phyloP scores from a whole-genome alignment of 345 rosid genomes.

The Eucalyptus microcorys region DNA sequence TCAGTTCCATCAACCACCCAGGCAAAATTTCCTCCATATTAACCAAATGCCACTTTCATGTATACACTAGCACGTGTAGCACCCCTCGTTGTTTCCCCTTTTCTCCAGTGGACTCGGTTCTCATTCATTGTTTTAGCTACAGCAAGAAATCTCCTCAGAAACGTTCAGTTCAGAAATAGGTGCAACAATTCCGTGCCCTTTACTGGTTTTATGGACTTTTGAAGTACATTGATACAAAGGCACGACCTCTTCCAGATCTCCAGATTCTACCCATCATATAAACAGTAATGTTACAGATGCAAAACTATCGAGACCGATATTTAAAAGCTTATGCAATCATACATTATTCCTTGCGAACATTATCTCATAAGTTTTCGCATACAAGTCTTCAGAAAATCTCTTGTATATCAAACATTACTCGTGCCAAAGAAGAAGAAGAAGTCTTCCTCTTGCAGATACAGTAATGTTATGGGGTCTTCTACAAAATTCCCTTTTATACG shows the following conservation, averaged over 20 bases:
- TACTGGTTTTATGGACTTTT: neutral
- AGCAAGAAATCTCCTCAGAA: neutral
- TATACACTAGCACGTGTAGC: neutral
- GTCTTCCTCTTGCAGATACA: neutral
- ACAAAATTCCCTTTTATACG: neutral
- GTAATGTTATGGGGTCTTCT: neutral
- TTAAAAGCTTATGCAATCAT: neutral
- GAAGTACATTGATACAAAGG: neutral
- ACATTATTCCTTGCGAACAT: neutral
- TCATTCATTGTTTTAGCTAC: neutral
- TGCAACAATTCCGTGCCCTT: neutral
- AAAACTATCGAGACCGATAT: neutral
- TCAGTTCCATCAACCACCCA: neutral
- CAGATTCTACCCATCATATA: neutral
- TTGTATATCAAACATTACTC: neutral
- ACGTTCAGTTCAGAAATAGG: neutral
- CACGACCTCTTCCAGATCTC: neutral
- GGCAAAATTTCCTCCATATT: neutral
- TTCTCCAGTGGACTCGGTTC: neutral
- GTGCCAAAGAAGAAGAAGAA: neutral
- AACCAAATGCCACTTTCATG: neutral
- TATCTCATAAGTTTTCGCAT: neutral
- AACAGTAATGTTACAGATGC: neutral
- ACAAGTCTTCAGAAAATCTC: neutral
- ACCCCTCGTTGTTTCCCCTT: neutral